Conservation (phyloP, 495 filamentous ascomycete species). For the Aspergillus ostianus region DNA sequence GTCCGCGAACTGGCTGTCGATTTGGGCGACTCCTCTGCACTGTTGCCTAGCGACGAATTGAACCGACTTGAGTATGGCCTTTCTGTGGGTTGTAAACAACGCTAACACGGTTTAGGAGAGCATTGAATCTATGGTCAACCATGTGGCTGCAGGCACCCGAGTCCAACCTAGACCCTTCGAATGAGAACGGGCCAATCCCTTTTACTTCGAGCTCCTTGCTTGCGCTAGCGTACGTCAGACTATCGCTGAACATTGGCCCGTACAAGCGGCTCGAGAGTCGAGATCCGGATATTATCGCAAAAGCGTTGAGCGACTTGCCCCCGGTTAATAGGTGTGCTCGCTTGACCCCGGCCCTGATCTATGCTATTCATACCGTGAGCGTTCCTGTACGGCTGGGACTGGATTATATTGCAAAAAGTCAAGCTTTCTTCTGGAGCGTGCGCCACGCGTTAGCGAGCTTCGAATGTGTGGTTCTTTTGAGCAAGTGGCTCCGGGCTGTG, state of each 20-base stretch:
- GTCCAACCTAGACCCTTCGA: constrained; percentile 31
- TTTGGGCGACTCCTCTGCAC: not conserved
- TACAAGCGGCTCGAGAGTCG: constrained; percentile 30
- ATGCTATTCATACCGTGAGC: constrained; percentile 40
- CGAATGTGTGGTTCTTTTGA: constrained; percentile 35
- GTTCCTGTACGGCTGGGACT: constrained; percentile 41
- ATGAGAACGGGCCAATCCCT: constrained; percentile 34
- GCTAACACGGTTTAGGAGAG: constrained; percentile 42
- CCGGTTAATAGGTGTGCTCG: constrained; percentile 17
- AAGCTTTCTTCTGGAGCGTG: constrained; percentile 39
- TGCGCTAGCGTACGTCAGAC: constrained; percentile 35
- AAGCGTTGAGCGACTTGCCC: constrained; percentile 13
- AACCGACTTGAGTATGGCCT: constrained; percentile 1
- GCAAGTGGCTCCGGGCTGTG: constrained; percentile 30
- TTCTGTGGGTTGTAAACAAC: not conserved
- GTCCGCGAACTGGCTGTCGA: constrained; percentile 34
- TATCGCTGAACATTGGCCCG: constrained; percentile 28
- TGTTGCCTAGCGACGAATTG: constrained; percentile 17
- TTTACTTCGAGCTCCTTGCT: constrained; percentile 41
- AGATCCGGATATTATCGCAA: constrained; percentile 19
- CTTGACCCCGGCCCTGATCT: constrained; percentile 31
- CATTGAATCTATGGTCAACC: constrained; percentile 33
- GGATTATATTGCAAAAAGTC: constrained; percentile 30
- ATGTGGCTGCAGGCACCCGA: constrained; percentile 35
- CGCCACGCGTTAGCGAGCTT: constrained; percentile 38